Base-by-base conservation (phyloP, 768 basidiomycete species). In the Serendipita vermifera region DNA sequence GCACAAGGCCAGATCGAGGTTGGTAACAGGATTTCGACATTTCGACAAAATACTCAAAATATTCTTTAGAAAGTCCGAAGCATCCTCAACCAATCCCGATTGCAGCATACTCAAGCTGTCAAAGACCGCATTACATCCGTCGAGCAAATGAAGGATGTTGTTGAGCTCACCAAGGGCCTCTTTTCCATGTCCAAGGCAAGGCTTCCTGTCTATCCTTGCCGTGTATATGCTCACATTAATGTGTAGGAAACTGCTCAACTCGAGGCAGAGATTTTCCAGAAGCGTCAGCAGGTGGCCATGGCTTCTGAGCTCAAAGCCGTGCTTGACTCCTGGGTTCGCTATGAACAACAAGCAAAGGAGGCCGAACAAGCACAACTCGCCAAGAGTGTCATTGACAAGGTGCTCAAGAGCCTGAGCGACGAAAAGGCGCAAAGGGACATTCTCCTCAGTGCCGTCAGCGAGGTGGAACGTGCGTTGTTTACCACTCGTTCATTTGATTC, bases 291-390 rank as follows among this genome's bases (percentile, higher is more conserved):
- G 70, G 81, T 84, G 58, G 82, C 80, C 38, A 73, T 98, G 65
- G 82, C 92, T 29, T 61, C 85, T 39, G 96, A 99, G 73, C 74
- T 97, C 66, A 98, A 97, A 74, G 64, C 83, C 29, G 93, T 98
- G 36, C 81, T 99, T 57, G 96, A 98, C 76, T 88, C 87, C 69
- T 96, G 93, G 93, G 94, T 92, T 57, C 87, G 96, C 67, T 92
- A 83, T 72, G 94, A 98, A 76, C 93, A 96, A 67, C 89, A 93
- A 68, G 77, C 81, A 67, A 91, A 96, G 77, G 93, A 99, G 76
- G 85, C 79, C 66, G 91, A 99, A 74, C 96, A 99, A 78, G 77
- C 82, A 31, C 87, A 89, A 53, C 82, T 99, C 57, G 85, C 91
- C 61, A 82, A 85, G 77, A 73, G 75, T 54, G 85, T 99, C 67